Evolutionary conservation across 345 rosid species (phyloP), one percentile per base, ranked within the genome.

Genomic region (Jatropha curcas): DNA sequence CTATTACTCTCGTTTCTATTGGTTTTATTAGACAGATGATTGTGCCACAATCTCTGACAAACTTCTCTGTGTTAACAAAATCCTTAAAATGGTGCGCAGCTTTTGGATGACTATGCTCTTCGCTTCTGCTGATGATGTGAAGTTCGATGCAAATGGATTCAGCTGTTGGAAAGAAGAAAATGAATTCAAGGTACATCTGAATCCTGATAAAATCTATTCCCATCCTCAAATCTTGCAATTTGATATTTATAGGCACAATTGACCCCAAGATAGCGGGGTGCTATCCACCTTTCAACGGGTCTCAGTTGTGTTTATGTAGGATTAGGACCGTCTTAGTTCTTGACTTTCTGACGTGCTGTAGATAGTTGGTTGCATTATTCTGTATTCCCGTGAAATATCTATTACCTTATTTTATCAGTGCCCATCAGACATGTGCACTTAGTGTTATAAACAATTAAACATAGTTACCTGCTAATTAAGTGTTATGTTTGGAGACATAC

Each of bases 281-380:
- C 22, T 8, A 72, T 39, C 51, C 58, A 34, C 67, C 74, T 71
- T 71, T 71, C 58, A 31, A 33, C 46, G 56, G 56, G 27, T 61
- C 24, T 8, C 4, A 34, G 45, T 61, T 61, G 45, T 12, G 0
- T 58, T 58, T 35, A 0, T 34, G 14, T 62, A 5, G 50, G 50
- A 2, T 25, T 43, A 39, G 13, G 39, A 19, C 67, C 64, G 22
- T 62, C 5, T 57, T 30, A 25, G 5, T 56, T 57, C 20, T 57
- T 70, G 64, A 70, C 65, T 70, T 58, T 70, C 53, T 58, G 64
- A 39, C 55, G 7, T 25, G 37, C 34, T 13, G 19, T 13, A 5
- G 63, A 59, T 30, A 2, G 73, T 33, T 57, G 65, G 56, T 56
- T 58, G 34, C 37, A 19, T 70, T 70, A 14, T 37, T 30, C 7